phyloP scores from a whole-genome alignment of 345 rosid species.

The Arabidopsis suecica region DNA sequence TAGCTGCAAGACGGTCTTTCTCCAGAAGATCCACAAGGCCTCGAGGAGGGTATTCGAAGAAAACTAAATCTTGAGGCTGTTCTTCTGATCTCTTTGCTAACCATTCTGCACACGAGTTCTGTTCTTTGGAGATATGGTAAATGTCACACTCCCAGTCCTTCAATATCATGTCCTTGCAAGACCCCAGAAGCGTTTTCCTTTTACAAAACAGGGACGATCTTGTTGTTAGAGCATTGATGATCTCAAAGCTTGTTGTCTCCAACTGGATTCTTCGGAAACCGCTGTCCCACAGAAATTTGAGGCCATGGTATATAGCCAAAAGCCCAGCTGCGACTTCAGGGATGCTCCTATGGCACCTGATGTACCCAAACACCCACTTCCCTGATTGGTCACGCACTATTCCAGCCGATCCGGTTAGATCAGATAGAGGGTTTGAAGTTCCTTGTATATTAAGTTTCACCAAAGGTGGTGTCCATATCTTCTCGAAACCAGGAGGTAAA shows the following conservation, averaged over 20 bases:
- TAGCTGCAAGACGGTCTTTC: slow-evolving; percentile 36
- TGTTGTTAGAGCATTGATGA: slow-evolving; percentile 44
- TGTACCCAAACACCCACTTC: slow-evolving; percentile 63
- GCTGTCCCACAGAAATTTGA: slow-evolving; percentile 51
- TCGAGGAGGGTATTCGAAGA: slow-evolving; percentile 49
- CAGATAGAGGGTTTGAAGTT: slow-evolving; percentile 23
- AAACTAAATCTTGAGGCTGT: slow-evolving; percentile 17
- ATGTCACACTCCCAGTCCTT: slow-evolving; percentile 56
- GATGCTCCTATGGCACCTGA: slow-evolving; percentile 34
- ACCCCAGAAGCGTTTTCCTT: slow-evolving; percentile 33
- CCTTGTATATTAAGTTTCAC: slow-evolving; percentile 57
- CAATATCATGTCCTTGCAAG: slow-evolving; percentile 49
- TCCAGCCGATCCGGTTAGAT: slow-evolving; percentile 51
- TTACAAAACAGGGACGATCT: slow-evolving; percentile 27
- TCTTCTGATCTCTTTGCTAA: slow-evolving; percentile 46
- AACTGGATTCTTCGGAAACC: slow-evolving; percentile 53
- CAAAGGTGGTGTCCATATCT: slow-evolving; percentile 38
- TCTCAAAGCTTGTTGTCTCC: slow-evolving; percentile 46
- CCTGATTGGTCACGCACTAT: slow-evolving; percentile 57
- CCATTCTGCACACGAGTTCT: slow-evolving; percentile 53
- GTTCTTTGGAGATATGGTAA: slow-evolving; percentile 34
- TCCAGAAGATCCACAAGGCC: slow-evolving; percentile 41
- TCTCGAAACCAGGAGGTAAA: slow-evolving; percentile 45
- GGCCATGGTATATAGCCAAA: slow-evolving; percentile 60
- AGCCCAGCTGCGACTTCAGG: slow-evolving; percentile 47